These are phyloP conservation scores for Coemansia sp. DNA, from an alignment of 192 early-diverging fungal genomes.

Conservation along the genomic window DNA sequence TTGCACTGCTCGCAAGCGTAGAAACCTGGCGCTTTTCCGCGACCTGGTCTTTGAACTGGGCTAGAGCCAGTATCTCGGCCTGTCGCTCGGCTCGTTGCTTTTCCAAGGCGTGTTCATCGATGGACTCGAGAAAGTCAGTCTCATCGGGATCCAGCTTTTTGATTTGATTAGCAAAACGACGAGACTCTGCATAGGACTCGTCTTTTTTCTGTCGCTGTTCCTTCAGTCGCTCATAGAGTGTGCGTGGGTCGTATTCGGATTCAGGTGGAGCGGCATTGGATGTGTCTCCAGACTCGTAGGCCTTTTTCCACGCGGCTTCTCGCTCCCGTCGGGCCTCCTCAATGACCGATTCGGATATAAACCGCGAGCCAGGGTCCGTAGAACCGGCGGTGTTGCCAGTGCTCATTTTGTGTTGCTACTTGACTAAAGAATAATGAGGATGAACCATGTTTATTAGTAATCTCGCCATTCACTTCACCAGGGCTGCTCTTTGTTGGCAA, in stretches of 20 bases:
- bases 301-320: slow-evolving; percentile 34
- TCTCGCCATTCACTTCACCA: not conserved
- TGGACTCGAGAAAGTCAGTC: slow-evolving; percentile 62
- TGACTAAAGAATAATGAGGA: not conserved
- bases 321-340: slow-evolving; percentile 43
- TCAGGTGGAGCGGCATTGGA: not conserved
- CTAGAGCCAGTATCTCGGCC: slow-evolving; percentile 16
- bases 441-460: not conserved
- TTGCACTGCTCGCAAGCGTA: not conserved
- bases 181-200: slow-evolving; percentile 61
- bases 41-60: slow-evolving; percentile 28
- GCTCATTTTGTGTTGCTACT: not conserved
- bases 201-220: slow-evolving; percentile 65
- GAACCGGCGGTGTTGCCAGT: not conserved
- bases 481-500: not conserved
- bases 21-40: slow-evolving; percentile 12
- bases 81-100: slow-evolving; percentile 7
- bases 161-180: slow-evolving; percentile 54
- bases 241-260: slow-evolving; percentile 64
- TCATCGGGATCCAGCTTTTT: slow-evolving; percentile 68
- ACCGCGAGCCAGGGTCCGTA: slow-evolving; percentile 32
- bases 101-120: slow-evolving; percentile 46
- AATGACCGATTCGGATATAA: slow-evolving; percentile 34
- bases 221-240: slow-evolving; percentile 71
- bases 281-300: slow-evolving; percentile 19